Evolutionary conservation across 257 asterid genomes (phyloP), one percentile per base, ranked within the genome.

Genomic region (Plectranthus barbatus): DNA sequence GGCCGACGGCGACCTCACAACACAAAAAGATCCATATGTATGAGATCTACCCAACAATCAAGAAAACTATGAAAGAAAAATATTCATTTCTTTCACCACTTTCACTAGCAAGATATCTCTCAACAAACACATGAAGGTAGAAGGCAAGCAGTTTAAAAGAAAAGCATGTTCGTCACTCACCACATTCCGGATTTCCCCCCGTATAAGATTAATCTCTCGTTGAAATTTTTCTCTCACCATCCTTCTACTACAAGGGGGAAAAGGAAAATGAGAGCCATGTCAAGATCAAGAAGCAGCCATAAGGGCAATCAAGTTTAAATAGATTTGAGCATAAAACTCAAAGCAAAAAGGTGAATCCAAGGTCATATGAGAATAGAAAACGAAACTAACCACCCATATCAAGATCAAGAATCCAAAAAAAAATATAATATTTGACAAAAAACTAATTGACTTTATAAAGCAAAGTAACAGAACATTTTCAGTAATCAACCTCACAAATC

Each of bases 201-300:
- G 3, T 1, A 26, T 5, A 26, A 26, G 31, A 2, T 26, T 26
- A 1, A 26, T 26, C 5, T 26, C 31, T 26, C 5, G 31, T 26
- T 26, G 31, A 26, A 2, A 26, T 1, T 26, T 26, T 26, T 26
- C n/a, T 37, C 52, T 18, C 77, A 57, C 23, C 77, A 76, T 33
- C 62, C 64, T 47, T 77, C 83, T 77, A 14, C 39, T 52, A 58
- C 29, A 39, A 17, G 7, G 18, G 26, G 26, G 31, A 44, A 7
- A 46, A 18, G 1, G 31, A n/a, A 52, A 62, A 2, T 19, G 0
- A 53, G 4, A 56, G 33, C 34, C 50, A 59, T 12, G 7, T 17
- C 39, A 51, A 64, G 26, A 60, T 26, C n/a, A n/a, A n/a, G n/a
- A n/a, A 57, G 9, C 8, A 61, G 46, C 34, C 40, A 24, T 31